phyloP scores from a whole-genome alignment of 345 rosid species.

The Zanthoxylum bungeanum region DNA sequence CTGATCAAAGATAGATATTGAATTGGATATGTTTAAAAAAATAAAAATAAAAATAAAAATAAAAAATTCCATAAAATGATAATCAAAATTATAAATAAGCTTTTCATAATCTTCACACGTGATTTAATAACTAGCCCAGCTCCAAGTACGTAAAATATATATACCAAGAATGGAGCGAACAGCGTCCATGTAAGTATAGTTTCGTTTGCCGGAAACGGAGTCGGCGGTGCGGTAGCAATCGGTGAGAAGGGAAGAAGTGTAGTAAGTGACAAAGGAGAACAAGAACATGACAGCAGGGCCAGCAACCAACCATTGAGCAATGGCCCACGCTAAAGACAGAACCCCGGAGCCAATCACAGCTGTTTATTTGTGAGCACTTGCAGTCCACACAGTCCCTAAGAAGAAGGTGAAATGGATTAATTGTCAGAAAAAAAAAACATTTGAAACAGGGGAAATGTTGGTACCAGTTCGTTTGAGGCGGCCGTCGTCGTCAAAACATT shows the following conservation, averaged over 20 bases:
- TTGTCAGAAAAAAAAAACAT: constrained; percentile 1
- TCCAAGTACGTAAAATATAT: no score
- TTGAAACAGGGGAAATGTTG: neutral
- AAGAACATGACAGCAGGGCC: constrained; percentile 77
- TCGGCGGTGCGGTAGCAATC: constrained; percentile 70
- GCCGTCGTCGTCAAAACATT: constrained; percentile 74
- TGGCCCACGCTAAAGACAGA: constrained; percentile 83
- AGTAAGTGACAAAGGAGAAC: constrained; percentile 65
- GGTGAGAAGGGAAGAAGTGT: constrained; percentile 65
- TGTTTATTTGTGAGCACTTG: constrained; percentile 80
- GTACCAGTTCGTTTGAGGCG: constrained; percentile 65
- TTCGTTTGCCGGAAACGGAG: constrained; percentile 59
- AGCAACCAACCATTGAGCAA: constrained; percentile 80
- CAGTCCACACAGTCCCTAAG: constrained; percentile 79
- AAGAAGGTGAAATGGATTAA: no score
- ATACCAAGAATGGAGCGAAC: constrained; percentile 75
- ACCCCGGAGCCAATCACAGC: constrained; percentile 92
- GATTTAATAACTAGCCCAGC: no score
- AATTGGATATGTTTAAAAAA: no score
- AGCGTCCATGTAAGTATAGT: constrained; percentile 75
- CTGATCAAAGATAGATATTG: constrained; percentile 22
- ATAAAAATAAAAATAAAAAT: no score
- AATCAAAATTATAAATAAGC: no score
- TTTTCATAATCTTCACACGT: no score
- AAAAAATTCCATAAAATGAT: no score